Evolutionary conservation across 306 rosid genomes (phyloP).

Genomic region (Alnus glutinosa): DNA sequence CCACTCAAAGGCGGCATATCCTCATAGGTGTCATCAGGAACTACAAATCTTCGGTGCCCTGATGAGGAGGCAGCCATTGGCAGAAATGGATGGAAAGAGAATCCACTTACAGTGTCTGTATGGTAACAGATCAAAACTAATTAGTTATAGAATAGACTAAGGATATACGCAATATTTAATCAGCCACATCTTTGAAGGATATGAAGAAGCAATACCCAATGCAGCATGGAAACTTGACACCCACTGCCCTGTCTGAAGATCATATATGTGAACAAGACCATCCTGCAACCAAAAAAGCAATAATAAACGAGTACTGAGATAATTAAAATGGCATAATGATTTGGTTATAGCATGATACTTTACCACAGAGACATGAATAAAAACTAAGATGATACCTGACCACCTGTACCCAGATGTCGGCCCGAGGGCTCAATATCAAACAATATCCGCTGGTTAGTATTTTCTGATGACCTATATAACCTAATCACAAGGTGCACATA

Average conservation of each 20-base stretch:
- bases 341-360: slow-evolving; percentile 19
- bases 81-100: slow-evolving; percentile 90
- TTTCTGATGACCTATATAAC: slow-evolving; percentile 80
- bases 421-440: slow-evolving; percentile 94
- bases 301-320: not conserved
- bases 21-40: slow-evolving; percentile 58
- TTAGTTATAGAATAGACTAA: slow-evolving; percentile 10
- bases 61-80: slow-evolving; percentile 84
- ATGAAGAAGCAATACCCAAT: slow-evolving; percentile 51
- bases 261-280: slow-evolving; percentile 81
- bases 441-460: slow-evolving; percentile 86
- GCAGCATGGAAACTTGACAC: slow-evolving; percentile 86
- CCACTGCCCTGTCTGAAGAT: slow-evolving; percentile 97
- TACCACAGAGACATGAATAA: slow-evolving; percentile 18
- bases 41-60: slow-evolving; percentile 83
- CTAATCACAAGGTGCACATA: slow-evolving; percentile 42
- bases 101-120: slow-evolving; percentile 82
- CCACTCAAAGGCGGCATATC: slow-evolving; percentile 66
- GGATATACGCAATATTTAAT: slow-evolving; percentile 14
- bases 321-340: slow-evolving; percentile 1
- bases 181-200: slow-evolving; percentile 18
- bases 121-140: slow-evolving; percentile 21
- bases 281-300: slow-evolving; percentile 54
- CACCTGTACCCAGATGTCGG: slow-evolving; percentile 86
- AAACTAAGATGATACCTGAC: slow-evolving; percentile 66